Evolutionary conservation across 305 asterid genomes (phyloP), one percentile per base, ranked within the genome.

Genomic region (Fraxinus ornus): DNA sequence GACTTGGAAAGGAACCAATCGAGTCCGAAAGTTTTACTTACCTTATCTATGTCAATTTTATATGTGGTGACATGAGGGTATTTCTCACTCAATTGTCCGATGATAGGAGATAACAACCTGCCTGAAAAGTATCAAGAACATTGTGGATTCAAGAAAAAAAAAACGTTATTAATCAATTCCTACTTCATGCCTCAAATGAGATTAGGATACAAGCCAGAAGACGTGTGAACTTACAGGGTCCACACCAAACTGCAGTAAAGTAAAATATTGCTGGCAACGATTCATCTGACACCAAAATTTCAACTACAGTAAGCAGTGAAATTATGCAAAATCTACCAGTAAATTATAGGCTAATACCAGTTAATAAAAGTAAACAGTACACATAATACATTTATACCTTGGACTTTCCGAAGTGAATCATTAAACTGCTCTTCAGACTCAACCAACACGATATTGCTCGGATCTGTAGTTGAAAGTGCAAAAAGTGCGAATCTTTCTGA

Each of bases 211-310:
- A 30, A 37, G 33, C 9, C 60, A 39, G 22, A 86, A 26, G 68
- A 19, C 36, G 3, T 21, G 21, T 79, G 60, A 70, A 84, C 97
- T 93, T 93, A 95, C 99, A 95, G 78, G 99, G 99, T 77, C 94
- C 97, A 83, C 99, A 95, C 99, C 99, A 95, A 87, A 85, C 97
- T 32, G 98, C 99, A 6, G 99, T 94, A 68, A 92, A 95, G 91
- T 95, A 95, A 90, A 95, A 94, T 85, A 95, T 81, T 7, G 98
- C 92, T n/a, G 97, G 97, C 90, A 90, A 86, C 52, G 94, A 91
- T 81, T 95, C 99, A 82, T 92, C 97, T 94, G 87, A 85, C 87
- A 89, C 39, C 79, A 55, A 88, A 55, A 85, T 78, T 81, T 80
- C 19, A 81, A 83, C 70, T 35, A 79, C 57, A 30, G 17, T 75